Conservation (phyloP, 352 stramenopile genomes). For the Globisporangium acanthophoron region DNA sequence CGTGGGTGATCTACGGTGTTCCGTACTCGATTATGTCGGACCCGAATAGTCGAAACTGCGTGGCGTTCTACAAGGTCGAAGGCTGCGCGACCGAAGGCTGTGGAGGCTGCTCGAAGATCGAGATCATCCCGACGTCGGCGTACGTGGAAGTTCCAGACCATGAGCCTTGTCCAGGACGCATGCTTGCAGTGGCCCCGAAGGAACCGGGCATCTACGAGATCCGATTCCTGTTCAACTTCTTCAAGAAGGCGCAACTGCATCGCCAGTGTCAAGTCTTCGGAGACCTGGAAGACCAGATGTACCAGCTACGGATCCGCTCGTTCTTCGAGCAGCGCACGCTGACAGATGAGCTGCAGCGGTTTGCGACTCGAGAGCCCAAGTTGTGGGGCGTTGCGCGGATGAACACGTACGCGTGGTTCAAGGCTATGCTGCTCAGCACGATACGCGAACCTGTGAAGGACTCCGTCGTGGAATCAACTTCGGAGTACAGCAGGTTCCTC, state of each 20-base stretch:
- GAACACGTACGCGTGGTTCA: slow-evolving; percentile 45
- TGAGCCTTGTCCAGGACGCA: slow-evolving; percentile 33
- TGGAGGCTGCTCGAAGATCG: slow-evolving; percentile 28
- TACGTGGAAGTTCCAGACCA: slow-evolving; percentile 33
- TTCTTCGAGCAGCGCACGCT: slow-evolving; percentile 48
- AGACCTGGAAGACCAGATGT: slow-evolving; percentile 55
- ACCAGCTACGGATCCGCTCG: slow-evolving; percentile 44
- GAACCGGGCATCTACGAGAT: slow-evolving; percentile 60
- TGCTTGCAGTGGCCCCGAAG: slow-evolving; percentile 34
- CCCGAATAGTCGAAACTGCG: slow-evolving; percentile 41
- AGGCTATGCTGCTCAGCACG: slow-evolving; percentile 43
- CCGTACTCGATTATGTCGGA: slow-evolving; percentile 42
- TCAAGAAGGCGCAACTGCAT: slow-evolving; percentile 49
- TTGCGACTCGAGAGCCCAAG: slow-evolving; percentile 24
- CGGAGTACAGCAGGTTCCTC: slow-evolving; percentile 30
- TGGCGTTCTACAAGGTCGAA: slow-evolving; percentile 52
- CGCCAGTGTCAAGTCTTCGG: slow-evolving; percentile 56
- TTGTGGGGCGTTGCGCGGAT: slow-evolving; percentile 33
- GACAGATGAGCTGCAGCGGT: slow-evolving; percentile 37
- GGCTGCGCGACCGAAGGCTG: slow-evolving; percentile 4
- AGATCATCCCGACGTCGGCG: slow-evolving; percentile 46
- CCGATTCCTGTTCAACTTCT: slow-evolving; percentile 63
- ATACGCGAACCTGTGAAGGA: slow-evolving; percentile 29
- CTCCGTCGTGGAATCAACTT: slow-evolving; percentile 29
- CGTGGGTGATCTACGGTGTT: slow-evolving; percentile 50